A percentile compares a stretch with the other conserved stretches of the same genome.
Conservation (phyloP, 108 stramenopile genomes). For the Cyclotella kingstonii region DNA sequence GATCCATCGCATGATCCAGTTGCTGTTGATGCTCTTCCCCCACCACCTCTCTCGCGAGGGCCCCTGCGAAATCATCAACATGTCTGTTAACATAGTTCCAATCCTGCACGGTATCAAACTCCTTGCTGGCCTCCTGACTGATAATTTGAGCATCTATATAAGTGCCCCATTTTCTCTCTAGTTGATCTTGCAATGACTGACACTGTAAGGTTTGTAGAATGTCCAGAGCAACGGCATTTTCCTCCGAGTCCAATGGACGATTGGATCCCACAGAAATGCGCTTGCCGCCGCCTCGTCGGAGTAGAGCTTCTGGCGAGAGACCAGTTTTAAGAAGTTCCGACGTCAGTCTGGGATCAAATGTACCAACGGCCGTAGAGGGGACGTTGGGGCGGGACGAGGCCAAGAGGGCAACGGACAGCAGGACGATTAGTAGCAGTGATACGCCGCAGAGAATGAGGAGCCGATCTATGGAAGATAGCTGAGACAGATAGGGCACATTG, state of each 20-base stretch:
- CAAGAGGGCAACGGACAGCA: constrained; percentile 21
- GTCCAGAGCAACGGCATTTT: constrained; percentile 75
- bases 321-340: constrained; percentile 28
- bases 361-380: background rate
- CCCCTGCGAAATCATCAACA: constrained; percentile 33
- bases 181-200: constrained; percentile 50
- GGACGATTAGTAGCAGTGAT: too few species aligned
- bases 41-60: constrained; percentile 13
- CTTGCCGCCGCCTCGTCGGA: constrained; percentile 42
- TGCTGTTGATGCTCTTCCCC: constrained; percentile 11
- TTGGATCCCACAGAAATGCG: constrained; percentile 32
- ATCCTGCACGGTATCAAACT: background rate
- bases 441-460: constrained; percentile 29
- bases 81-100: constrained; percentile 11
- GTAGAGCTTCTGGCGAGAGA: constrained; percentile 29
- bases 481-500: constrained; percentile 22
- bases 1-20: background rate
- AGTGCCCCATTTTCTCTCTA: constrained; percentile 40
- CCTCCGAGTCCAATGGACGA: constrained; percentile 30
- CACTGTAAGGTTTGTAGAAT: constrained; percentile 57
- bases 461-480: constrained; percentile 37
- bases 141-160: constrained; percentile 29
- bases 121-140: too few species aligned
- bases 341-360: constrained; percentile 31
- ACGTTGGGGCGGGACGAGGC: constrained; percentile 11